phyloP scores from a whole-genome alignment of 257 asterid genomes.

The Capsicum rhomboideum region DNA sequence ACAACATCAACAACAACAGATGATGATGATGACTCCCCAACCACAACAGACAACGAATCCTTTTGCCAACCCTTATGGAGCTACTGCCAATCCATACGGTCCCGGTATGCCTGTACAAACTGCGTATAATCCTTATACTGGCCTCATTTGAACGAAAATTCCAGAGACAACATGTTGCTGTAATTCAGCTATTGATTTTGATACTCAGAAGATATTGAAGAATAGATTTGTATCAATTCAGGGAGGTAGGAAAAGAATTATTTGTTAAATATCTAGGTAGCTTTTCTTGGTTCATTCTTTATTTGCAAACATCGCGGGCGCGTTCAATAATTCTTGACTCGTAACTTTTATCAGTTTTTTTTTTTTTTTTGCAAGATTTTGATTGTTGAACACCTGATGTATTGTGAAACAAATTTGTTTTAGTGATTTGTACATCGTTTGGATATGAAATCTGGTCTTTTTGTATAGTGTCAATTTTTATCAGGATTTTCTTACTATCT shows the following conservation, averaged over 20 bases:
- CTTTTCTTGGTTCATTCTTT: conserved; percentile 17
- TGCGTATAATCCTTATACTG: conserved; percentile 26
- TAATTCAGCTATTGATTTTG: conserved; percentile 7
- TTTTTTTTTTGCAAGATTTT: conserved; percentile 5
- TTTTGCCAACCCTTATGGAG: conserved; percentile 26
- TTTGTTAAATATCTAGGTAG: conserved; percentile 29
- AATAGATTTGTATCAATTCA: conserved; percentile 21
- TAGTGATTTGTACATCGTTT: not conserved
- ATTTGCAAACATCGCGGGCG: conserved; percentile 6
- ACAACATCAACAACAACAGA: conserved; percentile 25
- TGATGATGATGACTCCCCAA: conserved; percentile 32
- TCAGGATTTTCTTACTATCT: not conserved
- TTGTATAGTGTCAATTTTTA: not conserved
- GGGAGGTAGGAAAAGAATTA: conserved; percentile 21
- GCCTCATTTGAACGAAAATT: conserved; percentile 16
- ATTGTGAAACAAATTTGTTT: conserved; percentile 1
- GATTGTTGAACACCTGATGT: conserved; percentile 2
- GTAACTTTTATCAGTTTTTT: not conserved
- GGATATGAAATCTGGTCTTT: not conserved
- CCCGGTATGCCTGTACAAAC: conserved; percentile 25
- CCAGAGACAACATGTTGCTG: not conserved
- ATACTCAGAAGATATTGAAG: conserved; percentile 9
- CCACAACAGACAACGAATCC: conserved; percentile 21
- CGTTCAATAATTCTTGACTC: conserved; percentile 9
- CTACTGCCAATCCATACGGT: conserved; percentile 19